Base-by-base conservation (phyloP, 164 flowering plant genomes). In the Akebia trifoliata region DNA sequence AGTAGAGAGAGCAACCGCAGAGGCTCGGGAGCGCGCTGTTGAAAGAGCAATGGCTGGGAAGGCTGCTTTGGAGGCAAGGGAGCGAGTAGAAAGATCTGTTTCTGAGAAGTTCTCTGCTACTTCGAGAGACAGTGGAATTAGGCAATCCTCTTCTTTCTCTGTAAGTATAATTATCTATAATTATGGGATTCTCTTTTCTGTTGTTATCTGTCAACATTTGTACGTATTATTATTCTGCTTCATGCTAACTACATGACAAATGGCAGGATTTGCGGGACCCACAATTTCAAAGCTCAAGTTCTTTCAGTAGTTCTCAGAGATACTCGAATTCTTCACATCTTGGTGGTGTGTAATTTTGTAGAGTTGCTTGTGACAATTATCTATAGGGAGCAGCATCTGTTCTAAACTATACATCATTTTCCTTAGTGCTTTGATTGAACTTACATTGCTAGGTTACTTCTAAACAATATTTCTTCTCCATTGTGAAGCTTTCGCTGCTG, bases 1-100 rank as follows among this genome's bases (percentile, higher is more conserved):
- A 25, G 91, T 85, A 35, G 97, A 90, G 67, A 75, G 94, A 65
- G 97, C 95, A 54, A 84, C 88, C 36, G 75, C 82, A 49, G 98
- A 87, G 76, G 95, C 94, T 47, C 70, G 91, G 59, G 81, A 78
- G 54, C 93, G 93, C 62, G 97, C 94, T 53, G 67, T 77, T 21
- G 87, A 92, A 60, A 92, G 77, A 71, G 87, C 89, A 22, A 26
- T 79, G 64, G 72, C 81, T n/a, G 84, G 59, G 68, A 83, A 85
- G 68, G 69, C 72, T 59, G 61, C 74, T 35, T 50, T 56, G n/a
- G 68, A 59, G 48, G 70, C 76, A 34, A 78, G 70, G 65, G 74
- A 72, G 37, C 70, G 63, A 28, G 63, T 59, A 44, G 85, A 74
- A 50, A 67, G 73, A 64, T 51, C 79, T 38, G 58, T 60, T 32